Evolutionary conservation across 495 filamentous ascomycete species (phyloP).

Genomic region (Trichoderma virens): DNA sequence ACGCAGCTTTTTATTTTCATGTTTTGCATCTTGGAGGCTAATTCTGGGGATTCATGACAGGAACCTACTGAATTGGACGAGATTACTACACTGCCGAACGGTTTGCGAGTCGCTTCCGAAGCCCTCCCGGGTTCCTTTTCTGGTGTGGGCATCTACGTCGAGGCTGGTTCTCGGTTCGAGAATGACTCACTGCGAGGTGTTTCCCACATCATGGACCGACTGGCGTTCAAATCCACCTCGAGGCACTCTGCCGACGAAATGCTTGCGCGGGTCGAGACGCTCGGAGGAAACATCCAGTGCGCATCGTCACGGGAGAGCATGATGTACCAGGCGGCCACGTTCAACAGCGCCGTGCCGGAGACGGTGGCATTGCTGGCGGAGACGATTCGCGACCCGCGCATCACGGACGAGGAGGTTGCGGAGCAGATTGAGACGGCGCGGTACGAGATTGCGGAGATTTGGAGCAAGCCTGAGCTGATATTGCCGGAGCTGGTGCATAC

Average conservation of each 20-base stretch:
- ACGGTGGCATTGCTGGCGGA: slow-evolving; percentile 85
- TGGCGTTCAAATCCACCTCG: slow-evolving; percentile 92
- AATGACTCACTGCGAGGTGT: slow-evolving; percentile 77
- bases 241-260: slow-evolving; percentile 70
- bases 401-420: slow-evolving; percentile 83
- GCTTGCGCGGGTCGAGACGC: slow-evolving; percentile 71
- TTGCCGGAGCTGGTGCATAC: slow-evolving; percentile 91
- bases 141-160: slow-evolving; percentile 92
- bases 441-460: slow-evolving; percentile 96
- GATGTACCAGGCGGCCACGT: slow-evolving; percentile 98
- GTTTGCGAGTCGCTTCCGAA: slow-evolving; percentile 89
- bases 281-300: slow-evolving; percentile 95
- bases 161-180: slow-evolving; percentile 93
- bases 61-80: slow-evolving; percentile 83
- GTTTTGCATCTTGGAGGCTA: slow-evolving; percentile 12
- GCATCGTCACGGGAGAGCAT: slow-evolving; percentile 90
- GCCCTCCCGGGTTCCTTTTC: slow-evolving; percentile 93
- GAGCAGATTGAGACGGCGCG: slow-evolving; percentile 83
- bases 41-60: slow-evolving; percentile 33
- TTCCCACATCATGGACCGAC: slow-evolving; percentile 90
- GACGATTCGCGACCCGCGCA: slow-evolving; percentile 80
- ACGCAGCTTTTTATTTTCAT: neutral
- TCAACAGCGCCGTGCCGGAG: slow-evolving; percentile 83
- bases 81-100: slow-evolving; percentile 87
- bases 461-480: slow-evolving; percentile 94